These are phyloP conservation scores for Exophiala calicioides DNA, from an alignment of 2,329 filamentous ascomycete genomes.

Conservation along the genomic window DNA sequence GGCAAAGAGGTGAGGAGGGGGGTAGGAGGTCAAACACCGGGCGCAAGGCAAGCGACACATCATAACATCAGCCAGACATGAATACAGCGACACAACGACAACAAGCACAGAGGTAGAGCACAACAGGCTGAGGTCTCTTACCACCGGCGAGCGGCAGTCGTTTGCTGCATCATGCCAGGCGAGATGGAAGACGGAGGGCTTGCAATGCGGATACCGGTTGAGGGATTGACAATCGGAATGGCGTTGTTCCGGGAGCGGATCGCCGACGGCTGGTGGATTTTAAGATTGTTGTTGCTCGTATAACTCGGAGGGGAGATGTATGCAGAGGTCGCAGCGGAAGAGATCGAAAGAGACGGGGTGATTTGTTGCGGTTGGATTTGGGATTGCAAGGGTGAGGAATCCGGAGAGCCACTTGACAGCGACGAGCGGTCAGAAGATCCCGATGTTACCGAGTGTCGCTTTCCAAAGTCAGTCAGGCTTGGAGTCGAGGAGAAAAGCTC, in stretches of 20 bases:
- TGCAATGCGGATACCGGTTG: slow-evolving; percentile 81
- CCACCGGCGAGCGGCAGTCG: slow-evolving; percentile 38
- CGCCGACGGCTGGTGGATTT: slow-evolving; percentile 87
- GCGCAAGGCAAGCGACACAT: slow-evolving; percentile 29
- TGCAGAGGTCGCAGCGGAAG: slow-evolving; percentile 56
- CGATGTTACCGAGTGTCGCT: slow-evolving; percentile 91
- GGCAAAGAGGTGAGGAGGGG: slow-evolving; percentile 19
- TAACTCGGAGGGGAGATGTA: slow-evolving; percentile 57
- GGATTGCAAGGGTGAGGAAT: slow-evolving; percentile 86
- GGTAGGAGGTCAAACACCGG: slow-evolving; percentile 17
- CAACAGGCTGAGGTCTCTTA: slow-evolving; percentile 30
- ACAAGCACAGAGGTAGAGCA: slow-evolving; percentile 24
- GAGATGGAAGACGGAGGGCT: slow-evolving; percentile 78
- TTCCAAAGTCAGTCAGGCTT: slow-evolving; percentile 35
- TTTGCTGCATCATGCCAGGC: slow-evolving; percentile 64
- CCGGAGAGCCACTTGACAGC: slow-evolving; percentile 88
- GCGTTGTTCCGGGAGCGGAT: slow-evolving; percentile 78
- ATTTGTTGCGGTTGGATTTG: slow-evolving; percentile 71
- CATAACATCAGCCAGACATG: slow-evolving; percentile 27
- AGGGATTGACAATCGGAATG: slow-evolving; percentile 96
- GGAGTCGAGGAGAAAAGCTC: slow-evolving; percentile 22
- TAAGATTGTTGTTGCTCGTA: slow-evolving; percentile 71
- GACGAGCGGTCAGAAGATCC: slow-evolving; percentile 89
- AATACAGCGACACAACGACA: slow-evolving; percentile 30
- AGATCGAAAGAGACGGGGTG: slow-evolving; percentile 72